Evolutionary conservation across 495 filamentous ascomycete species (phyloP).

Genomic region (Aspergillus coremiiformis): DNA sequence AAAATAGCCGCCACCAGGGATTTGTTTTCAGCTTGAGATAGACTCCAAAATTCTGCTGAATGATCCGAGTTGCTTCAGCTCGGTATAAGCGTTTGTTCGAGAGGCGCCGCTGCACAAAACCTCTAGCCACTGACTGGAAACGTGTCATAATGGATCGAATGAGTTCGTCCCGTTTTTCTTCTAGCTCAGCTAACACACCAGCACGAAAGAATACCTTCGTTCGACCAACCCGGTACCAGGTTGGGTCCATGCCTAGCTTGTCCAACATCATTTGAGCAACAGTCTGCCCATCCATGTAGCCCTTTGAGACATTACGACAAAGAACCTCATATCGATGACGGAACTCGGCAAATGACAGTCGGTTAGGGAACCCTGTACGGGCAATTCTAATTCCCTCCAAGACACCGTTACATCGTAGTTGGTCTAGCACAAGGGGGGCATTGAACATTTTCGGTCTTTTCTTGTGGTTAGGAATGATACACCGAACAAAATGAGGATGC

Average conservation of each 20-base stretch:
- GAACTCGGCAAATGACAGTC: slow-evolving; percentile 88
- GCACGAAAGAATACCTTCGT: slow-evolving; percentile 99
- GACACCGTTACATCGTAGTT: slow-evolving; percentile 96
- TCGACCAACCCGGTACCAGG: slow-evolving; percentile 85
- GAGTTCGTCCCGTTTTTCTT: slow-evolving; percentile 87
- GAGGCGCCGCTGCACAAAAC: slow-evolving; percentile 79
- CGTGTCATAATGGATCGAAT: slow-evolving; percentile 86
- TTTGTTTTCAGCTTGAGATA: slow-evolving; percentile 83
- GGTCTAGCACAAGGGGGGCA: slow-evolving; percentile 84
- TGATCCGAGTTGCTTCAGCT: slow-evolving; percentile 88
- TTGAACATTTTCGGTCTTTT: slow-evolving; percentile 93
- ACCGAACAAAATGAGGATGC: slow-evolving; percentile 96
- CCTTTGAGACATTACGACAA: slow-evolving; percentile 79
- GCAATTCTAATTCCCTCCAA: slow-evolving; percentile 97
- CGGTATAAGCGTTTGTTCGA: slow-evolving; percentile 89
- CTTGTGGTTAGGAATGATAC: slow-evolving; percentile 97
- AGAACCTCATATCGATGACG: slow-evolving; percentile 96
- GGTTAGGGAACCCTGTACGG: slow-evolving; percentile 95
- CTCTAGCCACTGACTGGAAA: slow-evolving; percentile 89
- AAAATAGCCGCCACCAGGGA: slow-evolving; percentile 95
- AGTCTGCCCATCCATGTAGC: slow-evolving; percentile 82
- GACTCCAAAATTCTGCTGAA: slow-evolving; percentile 84
- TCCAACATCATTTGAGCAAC: slow-evolving; percentile 83
- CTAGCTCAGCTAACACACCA: slow-evolving; percentile 90
- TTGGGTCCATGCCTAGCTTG: slow-evolving; percentile 72